These are phyloP conservation scores for Aspergillus avenaceus DNA, from an alignment of 495 filamentous ascomycete genomes.

Conservation along the genomic window DNA sequence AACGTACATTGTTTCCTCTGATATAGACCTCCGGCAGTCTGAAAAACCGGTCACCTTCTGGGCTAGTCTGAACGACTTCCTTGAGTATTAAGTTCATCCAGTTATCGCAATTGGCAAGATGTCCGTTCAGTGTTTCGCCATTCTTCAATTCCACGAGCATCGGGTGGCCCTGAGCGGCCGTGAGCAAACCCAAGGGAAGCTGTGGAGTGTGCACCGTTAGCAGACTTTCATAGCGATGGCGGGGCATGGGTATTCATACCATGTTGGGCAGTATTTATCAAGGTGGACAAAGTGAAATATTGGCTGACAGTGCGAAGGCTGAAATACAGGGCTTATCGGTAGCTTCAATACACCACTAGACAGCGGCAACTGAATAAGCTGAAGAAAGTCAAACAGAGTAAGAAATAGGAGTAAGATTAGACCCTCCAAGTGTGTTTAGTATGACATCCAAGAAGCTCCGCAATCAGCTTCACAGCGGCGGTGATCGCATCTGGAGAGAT, in stretches of 20 bases:
- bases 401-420: background rate
- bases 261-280: slow-evolving; percentile 3
- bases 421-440: background rate
- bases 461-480: slow-evolving; percentile 23
- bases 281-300: background rate
- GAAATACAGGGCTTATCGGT: background rate
- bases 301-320: background rate
- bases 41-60: slow-evolving; percentile 91
- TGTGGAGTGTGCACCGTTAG: slow-evolving; percentile 28
- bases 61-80: slow-evolving; percentile 95
- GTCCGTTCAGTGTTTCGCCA: slow-evolving; percentile 94
- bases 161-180: slow-evolving; percentile 92
- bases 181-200: slow-evolving; percentile 90
- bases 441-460: slow-evolving; percentile 21
- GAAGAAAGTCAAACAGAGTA: background rate
- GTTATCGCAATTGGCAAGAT: slow-evolving; percentile 92
- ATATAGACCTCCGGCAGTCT: slow-evolving; percentile 91
- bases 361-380: background rate
- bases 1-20: slow-evolving; percentile 86
- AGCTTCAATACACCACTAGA: background rate
- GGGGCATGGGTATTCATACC: background rate
- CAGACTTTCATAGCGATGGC: background rate
- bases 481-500: slow-evolving; percentile 18
- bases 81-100: slow-evolving; percentile 99
- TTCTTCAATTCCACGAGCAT: slow-evolving; percentile 99